Percentiles rank a stretch among this genome's conserved stretches.
These are phyloP conservation scores for Chrysopogon serrulatus DNA, from an alignment of 176 grass and related monocot genomes.

Conservation along the genomic window DNA sequence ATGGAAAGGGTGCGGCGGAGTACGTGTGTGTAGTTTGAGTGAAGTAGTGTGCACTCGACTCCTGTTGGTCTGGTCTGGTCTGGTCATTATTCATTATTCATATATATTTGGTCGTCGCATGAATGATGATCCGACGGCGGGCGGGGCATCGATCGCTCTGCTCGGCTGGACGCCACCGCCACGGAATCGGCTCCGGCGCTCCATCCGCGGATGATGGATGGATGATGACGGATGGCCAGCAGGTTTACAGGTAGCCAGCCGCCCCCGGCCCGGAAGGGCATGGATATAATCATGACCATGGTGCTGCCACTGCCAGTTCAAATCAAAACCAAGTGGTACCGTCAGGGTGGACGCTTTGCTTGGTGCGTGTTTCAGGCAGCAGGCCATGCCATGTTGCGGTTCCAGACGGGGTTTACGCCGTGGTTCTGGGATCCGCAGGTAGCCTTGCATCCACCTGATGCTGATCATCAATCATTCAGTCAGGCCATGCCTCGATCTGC, in stretches of 20 bases:
- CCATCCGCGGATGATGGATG: neutral
- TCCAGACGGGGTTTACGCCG: neutral
- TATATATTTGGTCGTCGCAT: constrained; percentile 3
- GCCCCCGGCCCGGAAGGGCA: neutral
- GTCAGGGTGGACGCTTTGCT: neutral
- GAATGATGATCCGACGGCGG: constrained; percentile 10
- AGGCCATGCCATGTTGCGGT: no score
- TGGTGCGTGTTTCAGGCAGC: neutral
- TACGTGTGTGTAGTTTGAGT: neutral
- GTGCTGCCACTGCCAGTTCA: neutral
- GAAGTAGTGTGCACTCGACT: neutral
- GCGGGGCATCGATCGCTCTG: neutral
- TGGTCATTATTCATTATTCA: no score
- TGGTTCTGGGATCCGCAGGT: neutral
- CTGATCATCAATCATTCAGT: no score
- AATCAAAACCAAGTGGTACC: neutral
- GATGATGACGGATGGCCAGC: no score
- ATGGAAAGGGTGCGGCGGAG: neutral
- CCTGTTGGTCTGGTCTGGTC: neutral
- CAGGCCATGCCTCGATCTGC: no score
- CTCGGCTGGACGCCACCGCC: constrained; percentile 2
- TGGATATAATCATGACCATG: neutral
- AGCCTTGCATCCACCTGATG: neutral
- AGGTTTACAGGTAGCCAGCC: no score
- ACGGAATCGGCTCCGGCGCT: neutral